Conservation (phyloP, 2,329 filamentous ascomycete species). For the Dactylellina sp. region DNA sequence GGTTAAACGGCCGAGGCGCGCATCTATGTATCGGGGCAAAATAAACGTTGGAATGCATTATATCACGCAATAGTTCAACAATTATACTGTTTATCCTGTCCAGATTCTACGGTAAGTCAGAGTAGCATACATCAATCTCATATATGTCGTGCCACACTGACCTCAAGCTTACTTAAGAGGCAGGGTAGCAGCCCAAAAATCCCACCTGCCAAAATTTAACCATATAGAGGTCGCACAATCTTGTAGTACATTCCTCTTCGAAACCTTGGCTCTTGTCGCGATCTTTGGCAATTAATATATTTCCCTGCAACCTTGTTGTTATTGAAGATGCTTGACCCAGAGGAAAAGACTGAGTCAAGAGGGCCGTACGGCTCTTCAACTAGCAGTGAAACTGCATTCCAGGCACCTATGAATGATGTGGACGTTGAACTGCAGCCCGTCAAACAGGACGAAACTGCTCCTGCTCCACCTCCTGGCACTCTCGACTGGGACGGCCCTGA, state of each 20-base stretch:
- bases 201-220: constrained; percentile 4
- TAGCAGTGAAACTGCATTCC: constrained; percentile 27
- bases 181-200: constrained; percentile 23
- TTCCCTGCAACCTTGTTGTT: constrained; percentile 22
- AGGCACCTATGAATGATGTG: constrained; percentile 7
- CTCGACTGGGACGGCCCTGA: constrained; percentile 62
- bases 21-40: constrained; percentile 3
- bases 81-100: neutral
- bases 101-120: neutral
- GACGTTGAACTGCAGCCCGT: constrained; percentile 21
- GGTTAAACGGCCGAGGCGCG: constrained; percentile 42
- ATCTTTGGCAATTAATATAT: too few species aligned
- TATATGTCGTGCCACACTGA: constrained; percentile 5
- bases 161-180: constrained; percentile 46
- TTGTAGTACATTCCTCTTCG: constrained; percentile 16
- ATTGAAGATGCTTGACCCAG: constrained; percentile 7
- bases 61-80: constrained; percentile 41
- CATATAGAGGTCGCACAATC: constrained; percentile 8
- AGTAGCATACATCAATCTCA: constrained; percentile 2
- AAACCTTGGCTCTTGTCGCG: neutral
- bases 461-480: constrained; percentile 6
- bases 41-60: constrained; percentile 17
- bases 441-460: constrained; percentile 13
- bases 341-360: constrained; percentile 21
- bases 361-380: constrained; percentile 27